A percentile compares a stretch with the other conserved stretches of the same genome.
Conservation (phyloP, 1,139 yeast genomes). For the Diutina mesorugosa region DNA sequence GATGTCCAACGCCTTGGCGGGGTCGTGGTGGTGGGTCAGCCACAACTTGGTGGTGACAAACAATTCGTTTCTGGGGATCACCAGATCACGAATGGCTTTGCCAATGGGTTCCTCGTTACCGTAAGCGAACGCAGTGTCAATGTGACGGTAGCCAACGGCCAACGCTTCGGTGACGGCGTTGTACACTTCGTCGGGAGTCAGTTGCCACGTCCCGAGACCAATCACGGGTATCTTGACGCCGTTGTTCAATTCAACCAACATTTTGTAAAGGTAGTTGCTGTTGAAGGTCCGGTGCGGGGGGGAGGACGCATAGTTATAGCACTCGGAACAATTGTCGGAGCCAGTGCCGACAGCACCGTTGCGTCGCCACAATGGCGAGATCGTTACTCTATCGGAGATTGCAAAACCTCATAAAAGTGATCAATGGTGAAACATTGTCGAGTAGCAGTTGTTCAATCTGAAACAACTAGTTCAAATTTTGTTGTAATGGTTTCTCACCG, state of each 20-base stretch:
- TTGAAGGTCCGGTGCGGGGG: background rate
- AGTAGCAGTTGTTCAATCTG: too few relatives aligned
- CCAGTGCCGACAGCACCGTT: background rate
- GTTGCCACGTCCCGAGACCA: slow-evolving; percentile 27
- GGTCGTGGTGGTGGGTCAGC: slow-evolving; percentile 47
- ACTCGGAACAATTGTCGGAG: background rate
- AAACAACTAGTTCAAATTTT: too few relatives aligned
- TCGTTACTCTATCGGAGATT: too few relatives aligned
- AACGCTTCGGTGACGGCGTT: slow-evolving; percentile 23
- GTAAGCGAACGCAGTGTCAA: slow-evolving; percentile 50
- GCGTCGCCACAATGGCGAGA: background rate
- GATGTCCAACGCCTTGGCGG: slow-evolving; percentile 43
- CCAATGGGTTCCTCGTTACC: slow-evolving; percentile 48
- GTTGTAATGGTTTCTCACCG: too few relatives aligned
- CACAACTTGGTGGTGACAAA: slow-evolving; percentile 39
- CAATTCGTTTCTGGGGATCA: slow-evolving; percentile 41
- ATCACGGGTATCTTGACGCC: slow-evolving; percentile 22
- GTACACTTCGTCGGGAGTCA: slow-evolving; percentile 21
- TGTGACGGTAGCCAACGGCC: slow-evolving; percentile 36
- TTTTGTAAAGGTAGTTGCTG: background rate
- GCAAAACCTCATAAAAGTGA: too few relatives aligned
- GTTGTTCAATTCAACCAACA: slow-evolving; percentile 9
- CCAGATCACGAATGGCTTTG: slow-evolving; percentile 31
- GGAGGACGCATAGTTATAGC: background rate
- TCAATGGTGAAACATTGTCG: too few relatives aligned